Percentiles rank a stretch among this genome's conserved stretches.
phyloP scores from a whole-genome alignment of 2,329 filamentous ascomycete species.

The Ophiostoma ulmi region DNA sequence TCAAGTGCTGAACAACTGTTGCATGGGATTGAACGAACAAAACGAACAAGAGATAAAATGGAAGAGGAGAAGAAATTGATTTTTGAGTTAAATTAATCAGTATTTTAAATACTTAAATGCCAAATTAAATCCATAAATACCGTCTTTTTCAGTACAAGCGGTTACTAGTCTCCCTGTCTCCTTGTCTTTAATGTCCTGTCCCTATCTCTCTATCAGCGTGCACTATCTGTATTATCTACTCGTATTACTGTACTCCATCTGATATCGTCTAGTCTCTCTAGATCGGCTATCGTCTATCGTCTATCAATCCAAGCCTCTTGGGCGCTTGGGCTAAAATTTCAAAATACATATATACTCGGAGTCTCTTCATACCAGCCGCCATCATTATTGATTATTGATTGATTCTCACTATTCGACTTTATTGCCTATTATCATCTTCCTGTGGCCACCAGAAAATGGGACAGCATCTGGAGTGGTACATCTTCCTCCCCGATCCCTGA shows the following conservation, averaged over 20 bases:
- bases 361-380: not conserved
- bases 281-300: conserved; percentile 2
- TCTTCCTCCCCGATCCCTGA: conserved; percentile 20
- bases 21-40: not conserved
- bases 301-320: not conserved
- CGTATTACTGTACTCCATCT: conserved; percentile 5
- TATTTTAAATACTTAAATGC: not conserved
- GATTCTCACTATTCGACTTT: not conserved
- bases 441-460: conserved; percentile 21
- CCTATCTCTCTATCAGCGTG: not conserved
- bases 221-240: not conserved
- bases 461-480: conserved; percentile 17
- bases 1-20: not conserved
- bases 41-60: not conserved
- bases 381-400: not conserved
- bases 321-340: conserved; percentile 5
- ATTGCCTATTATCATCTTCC: not conserved
- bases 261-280: not conserved
- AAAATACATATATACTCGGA: conserved; percentile 6
- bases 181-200: not conserved
- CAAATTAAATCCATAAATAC: not conserved
- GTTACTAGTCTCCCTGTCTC: not conserved
- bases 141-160: not conserved
- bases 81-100: not conserved
- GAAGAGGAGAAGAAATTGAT: not conserved